Evolutionary conservation across 305 asterid species (phyloP), one percentile per base, ranked within the genome.

Genomic region (Fraxinus latifolia): DNA sequence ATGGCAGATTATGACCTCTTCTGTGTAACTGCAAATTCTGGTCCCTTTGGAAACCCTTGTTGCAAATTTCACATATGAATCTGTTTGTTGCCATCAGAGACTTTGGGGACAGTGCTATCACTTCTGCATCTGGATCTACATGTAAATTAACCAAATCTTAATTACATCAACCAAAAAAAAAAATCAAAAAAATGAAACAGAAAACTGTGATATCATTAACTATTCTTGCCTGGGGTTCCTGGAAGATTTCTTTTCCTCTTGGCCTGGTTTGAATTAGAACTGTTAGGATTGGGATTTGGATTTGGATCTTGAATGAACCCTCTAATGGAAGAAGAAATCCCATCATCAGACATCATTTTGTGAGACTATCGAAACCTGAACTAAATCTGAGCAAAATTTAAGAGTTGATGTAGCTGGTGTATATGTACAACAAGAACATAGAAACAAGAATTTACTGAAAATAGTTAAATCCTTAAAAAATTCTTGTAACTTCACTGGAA

Each of bases 21-120:
- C 96, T 86, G 84, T 95, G 98, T 0, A 95, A 91, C 90, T 93
- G 98, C 87, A 95, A 82, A n/a, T 95, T 95, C 85, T 95, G 98
- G 90, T 95, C 98, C 25, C 98, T 85, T 84, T 93, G 97, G n/a
- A 95, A 95, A 80, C 98, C 98, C 89, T 95, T 95, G 91, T 93
- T 95, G 90, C 98, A 95, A 81, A 95, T 92, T 86, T 95, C 98
- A 31, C 98, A 95, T 0, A 95, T 6, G 92, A 95, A 95, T 53
- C 98, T 84, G 89, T 95, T 95, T 3, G 98, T 95, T 8, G 97
- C 98, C 98, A 92, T 95, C 60, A 95, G 87, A 0, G 97, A 93
- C 86, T 91, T 93, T 0, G 98, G 98, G 5, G 98, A 95, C 0
- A 95, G 89, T 1, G 96, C 96, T 86, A 95, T 89, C 83, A 95